Evolutionary conservation across 164 flowering plant species (phyloP), one percentile per base, ranked within the genome.

Genomic region (Chimonanthus praecox): DNA sequence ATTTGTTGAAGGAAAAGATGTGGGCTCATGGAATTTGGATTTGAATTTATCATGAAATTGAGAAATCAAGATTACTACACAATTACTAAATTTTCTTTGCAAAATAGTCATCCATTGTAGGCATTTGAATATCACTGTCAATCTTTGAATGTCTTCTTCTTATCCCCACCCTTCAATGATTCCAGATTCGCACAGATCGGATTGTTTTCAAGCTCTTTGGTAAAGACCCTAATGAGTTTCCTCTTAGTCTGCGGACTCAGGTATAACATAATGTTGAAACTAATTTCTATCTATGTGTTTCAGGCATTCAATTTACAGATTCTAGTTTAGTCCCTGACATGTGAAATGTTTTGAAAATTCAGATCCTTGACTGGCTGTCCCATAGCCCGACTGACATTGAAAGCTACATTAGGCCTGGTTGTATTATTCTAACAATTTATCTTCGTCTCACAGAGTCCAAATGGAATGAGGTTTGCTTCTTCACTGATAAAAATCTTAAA

Each of bases 131-230:
- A 4, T 66, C 11, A 54, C 16, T 54, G 60, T 54, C 60, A 54
- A 54, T 54, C 10, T 66, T 43, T 33, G 6, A 33, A 50, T 77
- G 5, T 73, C 7, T 18, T 58, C 64, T 64, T 58, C 47, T 74
- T 21, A 72, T 54, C 6, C 10, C 15, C 15, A 13, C 54, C 18
- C 60, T 62, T 74, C 72, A 0, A 4, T 50, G 7, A 46, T 75
- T 77, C 43, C 90, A 91, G 97, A 82, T 84, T 73, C 89, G 94
- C 43, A 91, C 95, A 5, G 94, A 88, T 76, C 88, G 94, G 9
- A 94, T 94, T 78, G 90, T 94, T 44, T 89, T 94, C 68, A 94
- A 94, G 76, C 91, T 94, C 44, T 90, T 94, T 76, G 98, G 91
- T 21, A 91, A 94, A 81, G 86, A 85, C 46, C 94, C 97, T n/a